These are phyloP conservation scores for Coemansia sp. DNA, from an alignment of 192 early-diverging fungal species.

Conservation along the genomic window DNA sequence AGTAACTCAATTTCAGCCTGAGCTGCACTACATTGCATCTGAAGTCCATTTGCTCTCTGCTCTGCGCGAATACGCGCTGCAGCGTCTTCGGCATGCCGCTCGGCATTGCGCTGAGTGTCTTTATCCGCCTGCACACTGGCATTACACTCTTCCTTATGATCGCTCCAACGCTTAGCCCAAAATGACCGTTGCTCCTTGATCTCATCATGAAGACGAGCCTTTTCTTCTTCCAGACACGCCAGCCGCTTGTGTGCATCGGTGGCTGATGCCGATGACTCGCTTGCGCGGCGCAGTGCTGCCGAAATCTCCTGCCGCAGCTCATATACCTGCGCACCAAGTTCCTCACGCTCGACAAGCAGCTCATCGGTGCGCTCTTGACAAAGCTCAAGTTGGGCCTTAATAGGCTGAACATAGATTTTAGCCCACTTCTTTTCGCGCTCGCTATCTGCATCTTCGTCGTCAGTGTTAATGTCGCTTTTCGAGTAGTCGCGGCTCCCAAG, in stretches of 20 bases:
- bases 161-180: conserved; percentile 36
- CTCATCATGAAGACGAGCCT: conserved; percentile 24
- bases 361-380: conserved; percentile 43
- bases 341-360: conserved; percentile 42
- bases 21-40: conserved; percentile 17
- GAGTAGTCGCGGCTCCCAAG: background rate
- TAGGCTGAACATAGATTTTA: conserved; percentile 28
- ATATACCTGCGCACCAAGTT: conserved; percentile 26
- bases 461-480: background rate
- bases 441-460: background rate
- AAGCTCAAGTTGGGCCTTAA: conserved; percentile 36
- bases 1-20: conserved; percentile 29
- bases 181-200: conserved; percentile 32
- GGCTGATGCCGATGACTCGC: conserved; percentile 14
- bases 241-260: conserved; percentile 21
- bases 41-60: conserved; percentile 27
- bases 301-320: conserved; percentile 30
- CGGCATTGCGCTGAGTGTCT: background rate
- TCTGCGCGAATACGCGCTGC: conserved; percentile 39
- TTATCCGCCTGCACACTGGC: background rate
- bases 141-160: conserved; percentile 26
- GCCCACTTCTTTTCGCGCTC: conserved; percentile 35
- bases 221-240: conserved; percentile 33
- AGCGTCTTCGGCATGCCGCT: conserved; percentile 22
- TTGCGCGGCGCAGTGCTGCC: conserved; percentile 25